Percentiles rank a stretch among this genome's conserved stretches.
These are phyloP conservation scores for Bretziella fagacearum DNA, from an alignment of 2,329 filamentous ascomycete species.

Conservation along the genomic window DNA sequence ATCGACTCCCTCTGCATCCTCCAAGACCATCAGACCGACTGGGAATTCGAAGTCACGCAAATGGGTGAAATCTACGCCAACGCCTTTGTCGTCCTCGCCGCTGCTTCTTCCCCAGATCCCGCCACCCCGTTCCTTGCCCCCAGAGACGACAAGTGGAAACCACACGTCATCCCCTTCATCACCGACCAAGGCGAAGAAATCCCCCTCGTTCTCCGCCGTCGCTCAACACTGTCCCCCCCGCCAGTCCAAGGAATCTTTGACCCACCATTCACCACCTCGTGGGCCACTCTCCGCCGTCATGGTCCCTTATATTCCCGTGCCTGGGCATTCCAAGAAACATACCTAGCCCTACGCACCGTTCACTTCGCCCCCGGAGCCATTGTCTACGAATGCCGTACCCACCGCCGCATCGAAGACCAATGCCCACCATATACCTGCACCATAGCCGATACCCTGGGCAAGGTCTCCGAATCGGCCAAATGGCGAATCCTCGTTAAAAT, in stretches of 20 bases:
- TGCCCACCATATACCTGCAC: conserved; percentile 16
- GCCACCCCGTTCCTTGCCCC: conserved; percentile 9
- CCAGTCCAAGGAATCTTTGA: conserved; percentile 13
- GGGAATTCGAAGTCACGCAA: conserved; percentile 13
- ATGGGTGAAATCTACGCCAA: conserved; percentile 16
- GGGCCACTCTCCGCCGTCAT: conserved; percentile 14
- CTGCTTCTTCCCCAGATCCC: conserved; percentile 12
- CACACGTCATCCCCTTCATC: conserved; percentile 4
- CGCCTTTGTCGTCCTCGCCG: conserved; percentile 15
- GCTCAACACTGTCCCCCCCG: conserved; percentile 8
- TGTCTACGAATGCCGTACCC: conserved; percentile 19
- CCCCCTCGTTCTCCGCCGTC: conserved; percentile 7
- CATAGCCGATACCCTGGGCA: conserved; percentile 15
- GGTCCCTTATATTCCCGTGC: conserved; percentile 16
- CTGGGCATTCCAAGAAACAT: conserved; percentile 16
- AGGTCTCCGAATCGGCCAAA: conserved; percentile 12
- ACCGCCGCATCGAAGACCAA: conserved; percentile 15
- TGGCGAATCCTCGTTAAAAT: conserved; percentile 20
- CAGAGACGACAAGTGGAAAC: conserved; percentile 6
- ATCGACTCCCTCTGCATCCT: conserved; percentile 22
- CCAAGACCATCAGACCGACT: conserved; percentile 17
- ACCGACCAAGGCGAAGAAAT: neutral
- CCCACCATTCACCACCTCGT: conserved; percentile 12
- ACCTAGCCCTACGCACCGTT: conserved; percentile 4
- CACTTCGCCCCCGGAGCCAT: conserved; percentile 10